These are phyloP conservation scores for Tricholoma bakamatsutake DNA, from an alignment of 768 basidiomycete species.

Conservation along the genomic window DNA sequence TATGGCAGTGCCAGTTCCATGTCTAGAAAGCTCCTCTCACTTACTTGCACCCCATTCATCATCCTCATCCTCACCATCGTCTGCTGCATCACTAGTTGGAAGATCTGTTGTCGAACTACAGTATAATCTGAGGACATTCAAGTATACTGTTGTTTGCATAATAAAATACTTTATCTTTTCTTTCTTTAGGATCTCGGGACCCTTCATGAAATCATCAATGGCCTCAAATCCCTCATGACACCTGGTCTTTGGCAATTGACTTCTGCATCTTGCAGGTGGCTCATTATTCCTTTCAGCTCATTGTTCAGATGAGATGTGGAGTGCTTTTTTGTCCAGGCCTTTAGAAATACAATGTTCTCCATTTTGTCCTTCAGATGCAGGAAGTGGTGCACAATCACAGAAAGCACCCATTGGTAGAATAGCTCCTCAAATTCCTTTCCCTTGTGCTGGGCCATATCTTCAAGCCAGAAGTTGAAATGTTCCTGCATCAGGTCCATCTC, in stretches of 20 bases:
- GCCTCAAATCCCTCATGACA: slow-evolving; percentile 1
- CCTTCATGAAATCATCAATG: slow-evolving; percentile 12
- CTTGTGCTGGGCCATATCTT: slow-evolving; percentile 19
- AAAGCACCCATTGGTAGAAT: slow-evolving; percentile 11
- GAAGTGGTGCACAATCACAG: slow-evolving; percentile 16
- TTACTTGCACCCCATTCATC: not conserved
- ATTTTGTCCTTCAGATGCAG: slow-evolving; percentile 15
- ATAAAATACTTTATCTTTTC: slow-evolving; percentile 10
- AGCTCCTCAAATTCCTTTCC: slow-evolving; percentile 17
- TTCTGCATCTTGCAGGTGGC: slow-evolving; percentile 2
- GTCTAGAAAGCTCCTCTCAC: no score
- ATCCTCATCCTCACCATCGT: not conserved
- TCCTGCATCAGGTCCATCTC: slow-evolving; percentile 27
- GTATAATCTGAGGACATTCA: slow-evolving; percentile 1
- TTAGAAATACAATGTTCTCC: slow-evolving; percentile 11
- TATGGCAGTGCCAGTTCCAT: not conserved
- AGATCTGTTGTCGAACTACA: not conserved
- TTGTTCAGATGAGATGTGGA: slow-evolving; percentile 4
- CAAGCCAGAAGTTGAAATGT: slow-evolving; percentile 23
- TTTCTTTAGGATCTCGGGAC: not conserved
- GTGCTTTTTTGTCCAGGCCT: slow-evolving; percentile 12
- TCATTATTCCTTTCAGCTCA: slow-evolving; percentile 7
- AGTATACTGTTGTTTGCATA: not conserved
- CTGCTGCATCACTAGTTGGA: not conserved
- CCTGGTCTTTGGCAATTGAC: slow-evolving; percentile 8